Conservation (phyloP, 257 asterid species). For the Eucommia ulmoides region DNA sequence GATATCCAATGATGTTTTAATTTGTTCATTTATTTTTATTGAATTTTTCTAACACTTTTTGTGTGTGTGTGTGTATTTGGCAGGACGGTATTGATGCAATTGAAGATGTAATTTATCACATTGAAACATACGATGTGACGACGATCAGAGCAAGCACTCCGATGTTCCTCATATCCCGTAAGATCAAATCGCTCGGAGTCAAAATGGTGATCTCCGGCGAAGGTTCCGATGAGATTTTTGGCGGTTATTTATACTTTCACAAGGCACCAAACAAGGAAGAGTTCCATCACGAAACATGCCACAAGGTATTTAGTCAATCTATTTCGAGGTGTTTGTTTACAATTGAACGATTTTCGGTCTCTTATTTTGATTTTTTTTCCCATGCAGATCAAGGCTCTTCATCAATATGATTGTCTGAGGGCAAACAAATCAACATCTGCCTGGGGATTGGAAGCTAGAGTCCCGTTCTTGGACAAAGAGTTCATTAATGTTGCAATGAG, state of each 20-base stretch:
- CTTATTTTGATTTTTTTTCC: too few relatives aligned
- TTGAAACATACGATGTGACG: slow-evolving; percentile 91
- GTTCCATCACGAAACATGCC: slow-evolving; percentile 82
- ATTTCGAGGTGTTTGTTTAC: too few relatives aligned
- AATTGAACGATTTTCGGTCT: background rate
- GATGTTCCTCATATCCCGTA: slow-evolving; percentile 95
- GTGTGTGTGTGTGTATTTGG: background rate
- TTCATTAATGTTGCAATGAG: slow-evolving; percentile 80
- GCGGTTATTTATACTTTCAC: slow-evolving; percentile 88
- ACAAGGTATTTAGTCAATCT: slow-evolving; percentile 65
- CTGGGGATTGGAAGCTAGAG: slow-evolving; percentile 97
- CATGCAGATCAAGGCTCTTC: slow-evolving; percentile 92
- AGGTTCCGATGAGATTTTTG: slow-evolving; percentile 98
- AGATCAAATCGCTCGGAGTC: slow-evolving; percentile 90
- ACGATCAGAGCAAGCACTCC: slow-evolving; percentile 98
- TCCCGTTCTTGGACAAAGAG: slow-evolving; percentile 86
- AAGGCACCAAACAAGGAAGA: slow-evolving; percentile 95
- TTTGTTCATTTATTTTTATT: background rate
- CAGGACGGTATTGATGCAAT: slow-evolving; percentile 97
- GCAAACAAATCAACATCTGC: slow-evolving; percentile 97
- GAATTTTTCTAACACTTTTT: background rate
- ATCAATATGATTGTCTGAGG: slow-evolving; percentile 84
- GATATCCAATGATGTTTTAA: too few relatives aligned
- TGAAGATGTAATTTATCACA: slow-evolving; percentile 91
- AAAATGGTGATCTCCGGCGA: slow-evolving; percentile 97